Base-by-base conservation (phyloP, 2,329 filamentous ascomycete species). In the Fusarium annulatum region DNA sequence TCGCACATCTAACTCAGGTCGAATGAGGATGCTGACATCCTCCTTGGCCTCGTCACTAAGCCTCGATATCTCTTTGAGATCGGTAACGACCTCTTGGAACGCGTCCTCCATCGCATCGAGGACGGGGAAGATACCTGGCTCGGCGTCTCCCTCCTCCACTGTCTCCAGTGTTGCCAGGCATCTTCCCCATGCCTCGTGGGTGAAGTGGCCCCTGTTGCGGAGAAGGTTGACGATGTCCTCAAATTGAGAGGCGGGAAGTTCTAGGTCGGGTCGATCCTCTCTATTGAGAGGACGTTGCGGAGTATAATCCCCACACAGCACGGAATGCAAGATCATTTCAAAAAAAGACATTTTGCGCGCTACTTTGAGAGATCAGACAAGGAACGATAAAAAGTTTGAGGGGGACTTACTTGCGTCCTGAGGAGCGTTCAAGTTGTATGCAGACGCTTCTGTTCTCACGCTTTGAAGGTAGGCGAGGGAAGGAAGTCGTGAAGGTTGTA, bases 201-300 rank as follows among this genome's bases (percentile, higher is more conserved):
- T 45, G n/a, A 18, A 26, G 16, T n/a, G 12, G 0, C 12, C 19
- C 39, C 39, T 41, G 39, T 12, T 21, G 21, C 39, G 39, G 21
- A 41, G 19, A 39, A 39, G 19, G 8, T 39, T 0, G 15, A 43
- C 16, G 15, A 18, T 23, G 0, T 0, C 15, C 0, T 23, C n/a
- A 0, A 43, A n/a, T 1, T 23, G 6, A 0, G 1, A 6, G n/a
- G 2, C 7, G 0, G 41, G 41, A 9, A 43, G 9, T n/a, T 15
- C n/a, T 1, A 43, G 16, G 6, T 16, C 0, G 0, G 41, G 41
- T 7, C 41, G n/a, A 2, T 39, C 18, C 7, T 39, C 10, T 1
- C 19, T 11, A 43, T 23, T 0, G 0, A 43, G 9, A 23, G 42
- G 42, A 23, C 42, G 42, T 12, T 45, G 8, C 28, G 28, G 28